Evolutionary conservation across 1,139 yeast species (phyloP), one percentile per base, ranked within the genome.

Genomic region (Tardiomyces blankii): DNA sequence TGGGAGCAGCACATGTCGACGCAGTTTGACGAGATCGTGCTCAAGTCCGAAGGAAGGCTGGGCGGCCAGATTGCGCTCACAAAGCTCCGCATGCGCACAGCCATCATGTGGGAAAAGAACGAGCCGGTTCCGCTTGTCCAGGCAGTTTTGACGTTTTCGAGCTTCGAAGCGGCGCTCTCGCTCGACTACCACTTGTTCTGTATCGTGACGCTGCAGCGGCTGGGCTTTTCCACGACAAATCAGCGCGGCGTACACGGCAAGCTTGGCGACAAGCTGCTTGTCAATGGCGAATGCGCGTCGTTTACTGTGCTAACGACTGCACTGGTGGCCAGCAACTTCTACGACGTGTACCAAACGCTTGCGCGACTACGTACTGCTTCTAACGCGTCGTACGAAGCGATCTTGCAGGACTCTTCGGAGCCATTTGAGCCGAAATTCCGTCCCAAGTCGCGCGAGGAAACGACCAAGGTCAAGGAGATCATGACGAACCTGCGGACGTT

Each of bases 181-280:
- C 78, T 89, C 57, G 97, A 91, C 59, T 86, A 80, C 59, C 96
- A 89, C 59, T 78, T 85, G 21, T 87, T 91, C 63, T 75, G 85
- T 16, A 74, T 89, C 45, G 75, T 78, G 1, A 72, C 73, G 25
- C 60, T 82, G 30, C 65, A 70, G 19, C 67, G 69, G 1, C 67
- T 79, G 30, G 68, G 74, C 7, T 64, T 82, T 39, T 79, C 79
- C 39, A 69, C 87, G 32, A 81, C 75, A 59, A 89, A 89, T 59
- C 86, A 82, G 57, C 60, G 77, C 74, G 56, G 38, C 18, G 7
- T 25, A 4, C 23, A 28, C 30, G 38, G 42, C 30, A 27, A 41
- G 8, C 56, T 72, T 25, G 77, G 77, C 47, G 95, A 87, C 57
- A 75, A 77, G 47, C 66, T 89, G 18, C 75, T 75, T 49, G 84